These are phyloP conservation scores for Hypoxylon sp. DNA, from an alignment of 2,329 filamentous ascomycete species.

Conservation along the genomic window DNA sequence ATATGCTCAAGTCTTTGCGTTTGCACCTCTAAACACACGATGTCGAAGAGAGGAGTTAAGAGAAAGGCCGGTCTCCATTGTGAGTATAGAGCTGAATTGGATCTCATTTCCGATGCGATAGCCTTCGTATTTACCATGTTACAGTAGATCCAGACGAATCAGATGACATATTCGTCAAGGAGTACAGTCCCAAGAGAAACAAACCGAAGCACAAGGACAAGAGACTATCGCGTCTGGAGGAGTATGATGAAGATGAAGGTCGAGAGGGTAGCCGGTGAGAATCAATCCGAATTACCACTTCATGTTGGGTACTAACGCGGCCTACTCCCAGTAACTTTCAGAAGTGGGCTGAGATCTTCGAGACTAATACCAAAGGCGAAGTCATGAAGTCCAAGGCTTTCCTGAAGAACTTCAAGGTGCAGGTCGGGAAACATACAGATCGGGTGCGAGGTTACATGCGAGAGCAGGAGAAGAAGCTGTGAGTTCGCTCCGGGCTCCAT, in stretches of 20 bases:
- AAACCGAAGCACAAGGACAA: conserved; percentile 34
- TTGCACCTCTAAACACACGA: conserved; percentile 6
- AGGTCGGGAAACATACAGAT: conserved; percentile 41
- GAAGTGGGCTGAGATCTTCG: conserved; percentile 47
- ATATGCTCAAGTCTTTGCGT: neutral
- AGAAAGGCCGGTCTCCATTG: conserved; percentile 37
- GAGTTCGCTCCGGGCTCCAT: conserved; percentile 26
- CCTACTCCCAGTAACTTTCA: conserved; percentile 43
- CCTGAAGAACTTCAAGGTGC: conserved; percentile 46
- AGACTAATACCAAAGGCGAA: conserved; percentile 49
- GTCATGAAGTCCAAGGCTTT: conserved; percentile 48
- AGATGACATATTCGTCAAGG: conserved; percentile 23
- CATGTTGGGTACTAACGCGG: conserved; percentile 1
- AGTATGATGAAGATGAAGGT: conserved; percentile 48
- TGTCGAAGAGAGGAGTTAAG: conserved; percentile 41
- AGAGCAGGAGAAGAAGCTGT: conserved; percentile 50
- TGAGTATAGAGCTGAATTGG: conserved; percentile 8
- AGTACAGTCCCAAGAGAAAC: conserved; percentile 8
- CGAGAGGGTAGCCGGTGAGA: conserved; percentile 45
- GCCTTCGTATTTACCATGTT: conserved; percentile 22
- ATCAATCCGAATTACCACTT: neutral
- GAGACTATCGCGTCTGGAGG: conserved; percentile 47
- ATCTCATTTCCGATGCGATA: neutral
- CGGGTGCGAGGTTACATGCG: conserved; percentile 42
- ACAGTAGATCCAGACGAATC: conserved; percentile 34